phyloP scores from a whole-genome alignment of 495 filamentous ascomycete genomes.

The Podospora bellae-mahoneyi region DNA sequence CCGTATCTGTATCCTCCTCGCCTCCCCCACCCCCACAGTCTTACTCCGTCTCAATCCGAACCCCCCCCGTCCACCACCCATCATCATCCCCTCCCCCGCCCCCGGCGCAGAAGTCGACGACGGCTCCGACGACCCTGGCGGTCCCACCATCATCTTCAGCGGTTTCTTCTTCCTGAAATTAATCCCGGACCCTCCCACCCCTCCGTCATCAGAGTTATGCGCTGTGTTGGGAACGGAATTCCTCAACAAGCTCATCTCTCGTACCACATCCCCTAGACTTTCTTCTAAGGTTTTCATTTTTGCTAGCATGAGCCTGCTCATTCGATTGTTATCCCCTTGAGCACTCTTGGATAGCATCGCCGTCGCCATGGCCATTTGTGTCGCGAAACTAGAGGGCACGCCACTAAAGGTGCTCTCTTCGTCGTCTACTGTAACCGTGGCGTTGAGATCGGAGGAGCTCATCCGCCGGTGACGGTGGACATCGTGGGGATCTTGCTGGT shows the following conservation, averaged over 20 bases:
- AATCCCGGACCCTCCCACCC: conserved; percentile 15
- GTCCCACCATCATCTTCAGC: conserved; percentile 2
- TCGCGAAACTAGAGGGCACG: conserved; percentile 72
- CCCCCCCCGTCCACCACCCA: neutral
- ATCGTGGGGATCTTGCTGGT: conserved; percentile 17
- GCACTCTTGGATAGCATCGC: conserved; percentile 35
- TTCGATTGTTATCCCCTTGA: conserved; percentile 59
- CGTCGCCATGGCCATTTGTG: conserved; percentile 70
- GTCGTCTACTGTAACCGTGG: neutral
- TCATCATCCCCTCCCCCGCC: neutral
- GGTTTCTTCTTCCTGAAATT: conserved; percentile 12
- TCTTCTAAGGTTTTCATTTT: conserved; percentile 90
- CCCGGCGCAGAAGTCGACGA: neutral
- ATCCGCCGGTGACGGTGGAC: neutral
- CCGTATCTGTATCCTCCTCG: neutral
- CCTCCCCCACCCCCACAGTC: neutral
- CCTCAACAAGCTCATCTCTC: conserved; percentile 70
- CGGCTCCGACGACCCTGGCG: conserved; percentile 4
- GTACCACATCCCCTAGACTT: conserved; percentile 75
- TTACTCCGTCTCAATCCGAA: neutral
- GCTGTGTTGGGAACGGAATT: conserved; percentile 37
- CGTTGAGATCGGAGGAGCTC: conserved; percentile 1
- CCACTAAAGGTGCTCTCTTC: conserved; percentile 59
- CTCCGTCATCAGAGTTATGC: conserved; percentile 41
- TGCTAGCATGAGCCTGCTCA: conserved; percentile 81